A percentile compares a stretch with the other conserved stretches of the same genome.
phyloP scores from a whole-genome alignment of 768 basidiomycete species.

The Xanthoconium purpureum region DNA sequence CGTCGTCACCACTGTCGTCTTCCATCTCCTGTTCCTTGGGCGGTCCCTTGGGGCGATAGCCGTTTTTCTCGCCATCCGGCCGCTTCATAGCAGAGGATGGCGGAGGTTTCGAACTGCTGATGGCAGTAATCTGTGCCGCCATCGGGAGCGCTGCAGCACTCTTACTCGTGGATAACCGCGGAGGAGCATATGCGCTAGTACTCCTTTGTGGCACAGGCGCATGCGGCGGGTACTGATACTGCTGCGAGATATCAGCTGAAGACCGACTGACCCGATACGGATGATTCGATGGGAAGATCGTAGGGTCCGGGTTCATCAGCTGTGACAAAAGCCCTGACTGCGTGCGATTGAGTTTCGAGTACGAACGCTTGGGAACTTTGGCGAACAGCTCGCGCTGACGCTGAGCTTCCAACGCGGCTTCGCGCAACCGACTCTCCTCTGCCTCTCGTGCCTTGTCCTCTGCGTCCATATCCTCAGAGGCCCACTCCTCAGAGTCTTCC shows the following conservation, averaged over 20 bases:
- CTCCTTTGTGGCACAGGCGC: constrained; percentile 27
- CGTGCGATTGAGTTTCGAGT: constrained; percentile 53
- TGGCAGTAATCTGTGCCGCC: constrained; percentile 46
- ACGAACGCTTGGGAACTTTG: constrained; percentile 66
- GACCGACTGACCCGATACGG: constrained; percentile 54
- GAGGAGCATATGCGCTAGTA: constrained; percentile 31
- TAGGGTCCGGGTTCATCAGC: constrained; percentile 70
- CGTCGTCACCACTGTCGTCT: constrained; percentile 53
- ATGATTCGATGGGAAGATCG: constrained; percentile 55
- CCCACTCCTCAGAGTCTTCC: constrained; percentile 60
- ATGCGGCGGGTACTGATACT: constrained; percentile 20
- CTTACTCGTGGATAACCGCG: constrained; percentile 49
- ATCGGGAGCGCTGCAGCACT: constrained; percentile 59
- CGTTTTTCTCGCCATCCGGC: constrained; percentile 32
- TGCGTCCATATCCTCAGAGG: constrained; percentile 50
- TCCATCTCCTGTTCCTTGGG: constrained; percentile 68
- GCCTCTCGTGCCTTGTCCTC: constrained; percentile 35
- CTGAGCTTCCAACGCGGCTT: constrained; percentile 62
- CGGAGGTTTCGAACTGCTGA: constrained; percentile 28
- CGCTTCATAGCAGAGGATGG: constrained; percentile 21
- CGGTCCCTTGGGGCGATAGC: constrained; percentile 62
- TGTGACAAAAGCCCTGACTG: constrained; percentile 60
- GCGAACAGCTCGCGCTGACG: constrained; percentile 66
- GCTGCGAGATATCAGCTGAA: constrained; percentile 43
- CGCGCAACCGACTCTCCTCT: constrained; percentile 35